These are phyloP conservation scores for Alternaria consortialis DNA, from an alignment of 2,329 filamentous ascomycete species.

Conservation along the genomic window DNA sequence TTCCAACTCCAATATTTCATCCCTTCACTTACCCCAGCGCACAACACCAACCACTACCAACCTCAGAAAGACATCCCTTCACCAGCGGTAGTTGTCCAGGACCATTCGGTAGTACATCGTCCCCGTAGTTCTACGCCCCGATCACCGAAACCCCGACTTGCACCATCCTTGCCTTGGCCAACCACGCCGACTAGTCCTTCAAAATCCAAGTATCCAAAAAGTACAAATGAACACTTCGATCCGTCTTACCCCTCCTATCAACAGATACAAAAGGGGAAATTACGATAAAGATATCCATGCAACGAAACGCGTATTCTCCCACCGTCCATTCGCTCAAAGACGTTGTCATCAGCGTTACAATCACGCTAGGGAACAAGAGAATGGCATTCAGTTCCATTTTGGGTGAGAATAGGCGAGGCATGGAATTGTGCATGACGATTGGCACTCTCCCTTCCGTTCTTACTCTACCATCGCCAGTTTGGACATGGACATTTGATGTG, in stretches of 20 bases:
- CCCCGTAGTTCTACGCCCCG: constrained; percentile 1
- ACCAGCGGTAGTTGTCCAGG: neutral
- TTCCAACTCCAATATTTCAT: neutral
- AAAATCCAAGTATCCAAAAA: neutral
- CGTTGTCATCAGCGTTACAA: neutral
- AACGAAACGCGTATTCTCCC: neutral
- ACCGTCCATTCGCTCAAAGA: neutral
- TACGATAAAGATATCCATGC: neutral
- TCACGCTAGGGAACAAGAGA: neutral
- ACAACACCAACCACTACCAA: neutral
- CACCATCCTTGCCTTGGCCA: constrained; percentile 7
- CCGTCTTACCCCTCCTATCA: neutral
- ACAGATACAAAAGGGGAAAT: neutral
- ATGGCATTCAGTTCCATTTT: neutral
- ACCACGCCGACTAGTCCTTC: constrained; percentile 11
- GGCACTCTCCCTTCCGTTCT: neutral
- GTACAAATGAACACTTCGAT: neutral
- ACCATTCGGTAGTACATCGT: neutral
- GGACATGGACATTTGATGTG: neutral
- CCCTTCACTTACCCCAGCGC: neutral
- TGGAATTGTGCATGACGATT: neutral
- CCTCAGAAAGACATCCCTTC: neutral
- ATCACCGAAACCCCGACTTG: neutral
- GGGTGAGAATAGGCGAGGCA: neutral
- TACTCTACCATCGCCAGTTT: neutral